Percentiles rank a stretch among this genome's conserved stretches.
phyloP scores from a whole-genome alignment of 2,329 filamentous ascomycete genomes.

The Elsinoe australis region DNA sequence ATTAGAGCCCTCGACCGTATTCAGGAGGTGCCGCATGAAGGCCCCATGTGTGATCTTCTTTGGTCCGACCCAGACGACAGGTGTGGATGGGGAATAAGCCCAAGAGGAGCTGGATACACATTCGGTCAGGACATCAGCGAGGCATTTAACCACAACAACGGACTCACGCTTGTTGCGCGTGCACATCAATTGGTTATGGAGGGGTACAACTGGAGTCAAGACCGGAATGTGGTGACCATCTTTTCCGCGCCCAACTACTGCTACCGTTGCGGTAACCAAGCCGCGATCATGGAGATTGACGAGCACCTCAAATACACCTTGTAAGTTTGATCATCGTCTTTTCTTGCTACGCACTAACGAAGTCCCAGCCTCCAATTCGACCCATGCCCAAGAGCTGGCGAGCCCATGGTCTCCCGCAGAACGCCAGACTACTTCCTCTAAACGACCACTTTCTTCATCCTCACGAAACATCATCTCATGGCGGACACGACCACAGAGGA shows the following conservation, averaged over 20 bases:
- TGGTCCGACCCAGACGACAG: constrained; percentile 68
- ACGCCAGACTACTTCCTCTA: constrained; percentile 99
- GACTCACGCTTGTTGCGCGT: constrained; percentile 86
- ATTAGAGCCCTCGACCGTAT: constrained; percentile 66
- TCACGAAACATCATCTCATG: constrained; percentile 9
- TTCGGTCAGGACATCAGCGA: constrained; percentile 80
- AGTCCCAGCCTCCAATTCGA: constrained; percentile 89
- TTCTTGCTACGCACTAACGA: neutral
- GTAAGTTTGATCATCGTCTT: constrained; percentile 52
- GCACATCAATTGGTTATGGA: constrained; percentile 99
- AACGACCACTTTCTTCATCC: constrained; percentile 20
- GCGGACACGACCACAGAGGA: neutral
- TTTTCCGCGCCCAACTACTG: constrained; percentile 74
- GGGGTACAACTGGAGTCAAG: constrained; percentile 99
- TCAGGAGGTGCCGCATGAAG: constrained; percentile 70
- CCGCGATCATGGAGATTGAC: constrained; percentile 99
- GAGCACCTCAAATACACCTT: constrained; percentile 99
- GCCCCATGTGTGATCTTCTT: constrained; percentile 68
- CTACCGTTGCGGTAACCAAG: constrained; percentile 97
- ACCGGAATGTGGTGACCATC: constrained; percentile 95
- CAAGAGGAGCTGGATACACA: constrained; percentile 48
- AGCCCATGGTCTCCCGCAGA: constrained; percentile 92
- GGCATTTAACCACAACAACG: constrained; percentile 99
- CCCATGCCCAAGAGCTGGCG: constrained; percentile 90
- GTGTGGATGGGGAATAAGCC: constrained; percentile 59